Evolutionary conservation across 495 filamentous ascomycete species (phyloP).

Genomic region (Penicillium riverlandense): DNA sequence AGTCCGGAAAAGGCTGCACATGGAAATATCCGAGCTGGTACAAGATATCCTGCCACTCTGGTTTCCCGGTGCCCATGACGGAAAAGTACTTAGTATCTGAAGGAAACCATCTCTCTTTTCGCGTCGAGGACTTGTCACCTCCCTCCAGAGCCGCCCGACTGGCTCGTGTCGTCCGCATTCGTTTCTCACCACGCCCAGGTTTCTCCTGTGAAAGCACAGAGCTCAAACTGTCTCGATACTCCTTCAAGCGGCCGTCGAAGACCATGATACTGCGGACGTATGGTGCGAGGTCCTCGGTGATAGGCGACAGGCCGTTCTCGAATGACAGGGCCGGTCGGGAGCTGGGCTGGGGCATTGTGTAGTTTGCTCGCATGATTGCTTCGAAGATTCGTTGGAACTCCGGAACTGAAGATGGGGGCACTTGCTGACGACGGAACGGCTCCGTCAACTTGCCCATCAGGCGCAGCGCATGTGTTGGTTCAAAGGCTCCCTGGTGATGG

Average conservation of each 20-base stretch:
- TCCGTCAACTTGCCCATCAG: conserved; percentile 15
- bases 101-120: conserved; percentile 77
- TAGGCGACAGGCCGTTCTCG: conserved; percentile 54
- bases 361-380: conserved; percentile 26
- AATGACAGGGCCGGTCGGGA: conserved; percentile 53
- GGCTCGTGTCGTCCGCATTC: conserved; percentile 67
- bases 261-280: conserved; percentile 75
- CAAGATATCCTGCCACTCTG: conserved; percentile 51
- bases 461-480: conserved; percentile 16
- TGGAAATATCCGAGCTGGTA: conserved; percentile 30
- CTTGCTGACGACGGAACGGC: conserved; percentile 5
- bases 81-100: conserved; percentile 51
- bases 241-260: conserved; percentile 62
- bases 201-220: conserved; percentile 47
- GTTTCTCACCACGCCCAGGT: conserved; percentile 45
- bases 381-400: conserved; percentile 27
- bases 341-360: conserved; percentile 15
- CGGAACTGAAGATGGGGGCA: conserved; percentile 5
- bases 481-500: conserved; percentile 17
- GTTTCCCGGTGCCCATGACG: conserved; percentile 60
- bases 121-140: conserved; percentile 59
- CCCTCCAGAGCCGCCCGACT: conserved; percentile 81
- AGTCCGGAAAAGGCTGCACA: conserved; percentile 7
- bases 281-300: conserved; percentile 73
- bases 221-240: conserved; percentile 56